Evolutionary conservation across 805 yeast genomes (phyloP).

Genomic region (Yarrowia porcina): DNA sequence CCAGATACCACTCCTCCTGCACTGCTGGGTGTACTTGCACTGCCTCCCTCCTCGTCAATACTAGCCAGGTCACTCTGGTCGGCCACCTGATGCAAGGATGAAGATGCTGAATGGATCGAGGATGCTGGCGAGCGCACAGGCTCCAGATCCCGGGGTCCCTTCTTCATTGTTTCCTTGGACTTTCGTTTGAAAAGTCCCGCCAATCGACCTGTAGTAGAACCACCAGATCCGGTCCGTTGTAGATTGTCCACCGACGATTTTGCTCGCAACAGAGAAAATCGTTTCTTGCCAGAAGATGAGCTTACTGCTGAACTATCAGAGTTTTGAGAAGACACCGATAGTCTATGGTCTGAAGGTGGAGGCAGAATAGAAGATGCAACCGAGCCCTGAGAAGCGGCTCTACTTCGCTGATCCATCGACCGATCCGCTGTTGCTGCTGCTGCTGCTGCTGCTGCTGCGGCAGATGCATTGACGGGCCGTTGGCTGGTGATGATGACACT

Average conservation of each 20-base stretch:
- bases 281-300: not conserved
- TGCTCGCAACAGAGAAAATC: constrained; percentile 4
- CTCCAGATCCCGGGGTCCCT: not conserved
- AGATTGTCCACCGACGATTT: constrained; percentile 19
- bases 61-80: constrained; percentile 22
- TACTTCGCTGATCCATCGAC: not conserved
- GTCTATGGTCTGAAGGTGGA: not conserved
- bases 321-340: constrained; percentile 9
- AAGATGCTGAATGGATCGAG: constrained; percentile 6
- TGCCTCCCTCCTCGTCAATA: constrained; percentile 12
- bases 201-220: not conserved
- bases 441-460: not conserved
- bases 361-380: constrained; percentile 4
- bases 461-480: constrained; percentile 11
- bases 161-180: constrained; percentile 17
- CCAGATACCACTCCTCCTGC: not conserved
- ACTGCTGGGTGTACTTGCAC: not conserved
- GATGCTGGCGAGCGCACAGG: constrained; percentile 1
- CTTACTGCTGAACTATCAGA: constrained; percentile 3
- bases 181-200: constrained; percentile 12
- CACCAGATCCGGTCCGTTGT: not conserved
- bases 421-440: not conserved
- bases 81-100: not conserved
- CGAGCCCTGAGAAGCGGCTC: constrained; percentile 11
- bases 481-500: constrained; percentile 9